Base-by-base conservation (phyloP, 169 alveolate species). In the Ichthyophthirius multifiliis region DNA sequence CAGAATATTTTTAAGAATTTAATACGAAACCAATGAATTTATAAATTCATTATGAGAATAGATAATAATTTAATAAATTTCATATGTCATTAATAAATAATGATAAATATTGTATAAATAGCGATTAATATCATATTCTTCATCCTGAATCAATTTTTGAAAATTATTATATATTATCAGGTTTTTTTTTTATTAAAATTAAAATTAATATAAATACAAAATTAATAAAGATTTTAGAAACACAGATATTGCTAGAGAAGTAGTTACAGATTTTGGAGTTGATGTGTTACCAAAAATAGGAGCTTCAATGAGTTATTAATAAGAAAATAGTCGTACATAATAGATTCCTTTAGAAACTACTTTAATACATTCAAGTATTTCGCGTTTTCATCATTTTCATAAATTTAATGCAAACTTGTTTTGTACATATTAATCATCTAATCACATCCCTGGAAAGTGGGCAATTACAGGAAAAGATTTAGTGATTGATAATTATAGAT, bases 391-490 rank as follows among this genome's bases (percentile, higher is more conserved):
- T 41, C 77, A 67, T 12, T 67, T 39, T 20, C 45, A 31, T 20
- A 39, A 67, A 30, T 67, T 67, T 67, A 41, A 41, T 4, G 30
- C 35, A 44, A 34, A 41, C n/a, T 15, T 67, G 7, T 18, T 67
- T 16, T 67, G 77, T 20, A 41, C 77, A 18, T 67, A 34, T 41
- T 37, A 67, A 39, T 67, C 48, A 39, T 12, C 27, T 1, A 34
- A 37, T 67, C 62, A 67, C 15, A 67, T 37, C n/a, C 62, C 43
- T 7, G 48, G 77, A 12, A 67, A 67, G 41, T 67, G 77, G 77
- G 4, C 77, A 1, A 67, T 67, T 1, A 67, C 77, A 16, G 77
- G 77, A 16, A 67, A 67, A 67, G 77, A 67, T 67, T 67, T 67
- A 67, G 77, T 67, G 0, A 67, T 67, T 1, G 55, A 67, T 67